Evolutionary conservation across 2,329 filamentous ascomycete species (phyloP).

Genomic region (Beauveria varroae): DNA sequence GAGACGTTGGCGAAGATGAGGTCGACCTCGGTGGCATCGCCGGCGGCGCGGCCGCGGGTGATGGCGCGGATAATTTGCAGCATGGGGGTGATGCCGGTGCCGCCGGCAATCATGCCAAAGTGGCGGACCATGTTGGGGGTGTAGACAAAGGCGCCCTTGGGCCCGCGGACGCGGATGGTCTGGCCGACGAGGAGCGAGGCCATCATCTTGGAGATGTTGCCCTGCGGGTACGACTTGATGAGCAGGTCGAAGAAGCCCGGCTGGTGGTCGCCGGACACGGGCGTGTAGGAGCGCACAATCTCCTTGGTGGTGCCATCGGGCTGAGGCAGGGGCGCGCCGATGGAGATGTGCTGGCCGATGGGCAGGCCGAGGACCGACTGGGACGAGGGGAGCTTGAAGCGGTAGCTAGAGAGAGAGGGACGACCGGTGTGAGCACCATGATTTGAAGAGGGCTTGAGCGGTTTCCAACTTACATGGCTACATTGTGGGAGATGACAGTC

Average conservation of each 20-base stretch:
- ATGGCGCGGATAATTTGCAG: slow-evolving; percentile 92
- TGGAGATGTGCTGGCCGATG: slow-evolving; percentile 98
- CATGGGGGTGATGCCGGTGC: slow-evolving; percentile 98
- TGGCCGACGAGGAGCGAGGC: slow-evolving; percentile 75
- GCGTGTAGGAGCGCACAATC: slow-evolving; percentile 86
- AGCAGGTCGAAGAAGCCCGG: slow-evolving; percentile 91
- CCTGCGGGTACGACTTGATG: slow-evolving; percentile 95
- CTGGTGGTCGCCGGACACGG: slow-evolving; percentile 82
- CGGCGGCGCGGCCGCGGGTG: slow-evolving; percentile 67
- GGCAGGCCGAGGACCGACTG: slow-evolving; percentile 86
- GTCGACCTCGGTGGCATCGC: slow-evolving; percentile 83
- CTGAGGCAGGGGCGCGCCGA: slow-evolving; percentile 66
- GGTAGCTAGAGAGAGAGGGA: slow-evolving; percentile 54
- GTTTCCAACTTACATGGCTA: slow-evolving; percentile 65
- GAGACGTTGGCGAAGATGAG: slow-evolving; percentile 97
- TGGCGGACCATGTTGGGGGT: slow-evolving; percentile 92
- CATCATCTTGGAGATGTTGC: slow-evolving; percentile 94
- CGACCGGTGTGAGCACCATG: background rate
- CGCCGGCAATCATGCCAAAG: slow-evolving; percentile 97
- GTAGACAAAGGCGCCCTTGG: slow-evolving; percentile 97
- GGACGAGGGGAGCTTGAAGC: slow-evolving; percentile 74
- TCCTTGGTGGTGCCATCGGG: slow-evolving; percentile 69
- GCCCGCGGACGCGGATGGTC: slow-evolving; percentile 82
- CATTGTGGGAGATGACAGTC: slow-evolving; percentile 94
- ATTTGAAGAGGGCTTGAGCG: background rate